phyloP scores from a whole-genome alignment of 768 basidiomycete genomes.

The Gymnopilus dilepis region DNA sequence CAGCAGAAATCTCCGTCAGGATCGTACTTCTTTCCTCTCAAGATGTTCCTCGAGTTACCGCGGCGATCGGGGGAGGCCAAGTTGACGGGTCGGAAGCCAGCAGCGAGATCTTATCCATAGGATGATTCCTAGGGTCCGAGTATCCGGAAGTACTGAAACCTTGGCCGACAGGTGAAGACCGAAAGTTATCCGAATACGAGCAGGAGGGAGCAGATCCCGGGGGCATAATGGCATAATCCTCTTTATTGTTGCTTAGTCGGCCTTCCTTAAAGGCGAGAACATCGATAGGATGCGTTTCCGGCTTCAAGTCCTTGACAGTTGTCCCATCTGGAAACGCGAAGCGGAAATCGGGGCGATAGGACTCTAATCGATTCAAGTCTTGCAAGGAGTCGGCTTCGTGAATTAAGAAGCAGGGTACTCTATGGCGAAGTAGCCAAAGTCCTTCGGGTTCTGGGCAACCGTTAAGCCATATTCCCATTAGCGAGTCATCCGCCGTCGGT shows the following conservation, averaged over 20 bases:
- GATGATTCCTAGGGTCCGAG: neutral
- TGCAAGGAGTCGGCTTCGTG: neutral
- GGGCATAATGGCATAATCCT: neutral
- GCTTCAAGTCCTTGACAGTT: neutral
- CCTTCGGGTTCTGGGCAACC: neutral
- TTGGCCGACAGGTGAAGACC: neutral
- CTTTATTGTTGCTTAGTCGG: neutral
- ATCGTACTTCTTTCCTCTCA: neutral
- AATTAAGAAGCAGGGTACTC: neutral
- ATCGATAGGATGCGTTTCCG: neutral
- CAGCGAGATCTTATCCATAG: neutral
- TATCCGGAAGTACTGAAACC: neutral
- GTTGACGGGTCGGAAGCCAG: neutral
- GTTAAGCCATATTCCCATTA: slow-evolving; percentile 10
- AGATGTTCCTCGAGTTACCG: neutral
- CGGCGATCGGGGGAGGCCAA: neutral
- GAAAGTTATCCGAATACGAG: neutral
- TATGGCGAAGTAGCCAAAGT: neutral
- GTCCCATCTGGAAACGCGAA: neutral
- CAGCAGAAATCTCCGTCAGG: neutral
- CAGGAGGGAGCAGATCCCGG: too few relatives aligned
- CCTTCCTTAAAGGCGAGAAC: neutral
- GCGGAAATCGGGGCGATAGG: neutral
- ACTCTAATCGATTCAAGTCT: neutral
- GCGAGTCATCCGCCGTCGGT: neutral